Percentiles rank a stretch among this genome's conserved stretches.
Evolutionary conservation across 345 rosid genomes (phyloP).

Genomic region (Salix exigua): DNA sequence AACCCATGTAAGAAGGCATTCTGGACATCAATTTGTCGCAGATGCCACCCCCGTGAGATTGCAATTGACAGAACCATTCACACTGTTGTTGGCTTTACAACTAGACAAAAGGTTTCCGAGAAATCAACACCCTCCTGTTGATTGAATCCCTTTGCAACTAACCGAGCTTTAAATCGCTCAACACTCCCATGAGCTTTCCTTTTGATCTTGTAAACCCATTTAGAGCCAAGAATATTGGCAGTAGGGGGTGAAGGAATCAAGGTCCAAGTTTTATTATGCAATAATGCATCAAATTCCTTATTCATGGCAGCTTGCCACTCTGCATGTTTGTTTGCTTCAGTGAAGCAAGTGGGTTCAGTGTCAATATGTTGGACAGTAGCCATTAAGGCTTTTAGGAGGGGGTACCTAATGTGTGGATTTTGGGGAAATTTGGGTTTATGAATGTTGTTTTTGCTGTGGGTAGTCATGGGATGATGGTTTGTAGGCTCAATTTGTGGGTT

Average conservation of each 20-base stretch:
- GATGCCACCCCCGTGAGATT: not conserved
- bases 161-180: not conserved
- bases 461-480: too few relatives aligned
- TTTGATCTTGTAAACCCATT: not conserved
- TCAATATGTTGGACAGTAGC: too few relatives aligned
- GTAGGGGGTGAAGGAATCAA: not conserved
- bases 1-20: not conserved
- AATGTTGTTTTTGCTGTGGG: too few relatives aligned
- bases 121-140: not conserved
- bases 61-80: not conserved
- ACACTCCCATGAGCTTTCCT: not conserved
- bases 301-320: too few relatives aligned
- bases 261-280: not conserved
- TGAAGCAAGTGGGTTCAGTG: too few relatives aligned
- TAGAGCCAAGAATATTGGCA: not conserved
- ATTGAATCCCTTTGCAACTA: not conserved
- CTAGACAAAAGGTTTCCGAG: not conserved
- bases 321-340: too few relatives aligned
- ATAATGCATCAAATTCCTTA: too few relatives aligned
- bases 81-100: not conserved
- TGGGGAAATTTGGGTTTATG: too few relatives aligned
- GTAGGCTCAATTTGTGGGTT: too few relatives aligned
- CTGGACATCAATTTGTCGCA: not conserved
- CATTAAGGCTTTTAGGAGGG: too few relatives aligned
- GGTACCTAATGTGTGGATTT: too few relatives aligned